Evolutionary conservation across 2,329 filamentous ascomycete genomes (phyloP), one percentile per base, ranked within the genome.

Genomic region (Nemania abortiva): DNA sequence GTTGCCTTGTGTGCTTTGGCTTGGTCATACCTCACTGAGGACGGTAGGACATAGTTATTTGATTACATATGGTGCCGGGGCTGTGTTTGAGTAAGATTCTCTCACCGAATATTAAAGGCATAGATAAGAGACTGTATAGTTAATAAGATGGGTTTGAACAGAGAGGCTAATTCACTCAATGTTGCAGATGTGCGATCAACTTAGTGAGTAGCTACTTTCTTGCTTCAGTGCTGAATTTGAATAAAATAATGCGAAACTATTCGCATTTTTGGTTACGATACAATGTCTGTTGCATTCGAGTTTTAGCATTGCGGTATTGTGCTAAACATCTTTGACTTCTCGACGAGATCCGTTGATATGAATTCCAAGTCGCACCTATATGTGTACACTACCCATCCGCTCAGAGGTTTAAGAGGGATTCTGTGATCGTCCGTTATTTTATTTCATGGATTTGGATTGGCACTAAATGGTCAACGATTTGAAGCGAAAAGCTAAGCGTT

Each of bases 21-120:
- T 1, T 78, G 77, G 77, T 77, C 77, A 7, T 77, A 75, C 55
- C 10, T 74, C 10, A 72, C 75, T 42, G 76, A 74, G 2, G 68
- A 63, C 2, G 64, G 59, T 9, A 31, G 7, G 9, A 13, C 31
- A 34, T 34, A 34, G 31, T 34, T 34, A 34, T 4, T 9, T 34
- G 31, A 34, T 34, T 34, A 34, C 9, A 9, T 5, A 34, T n/a
- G n/a, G n/a, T n/a, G n/a, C n/a, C n/a, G n/a, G n/a, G 31, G 9
- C 31, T 34, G 31, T 34, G 4, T 4, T 53, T 64, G 20, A 42
- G 34, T 49, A 54, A 4, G 6, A 5, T 7, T 18, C n/a, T n/a
- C 4, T n/a, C 47, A 20, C 13, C 9, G 27, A 22, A 34, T 22
- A 50, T 11, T 57, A 10, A n/a, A 29, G 37, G 9, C 24, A 13